Base-by-base conservation (phyloP, 352 stramenopile species). In the Globisporangium camurandrum region DNA sequence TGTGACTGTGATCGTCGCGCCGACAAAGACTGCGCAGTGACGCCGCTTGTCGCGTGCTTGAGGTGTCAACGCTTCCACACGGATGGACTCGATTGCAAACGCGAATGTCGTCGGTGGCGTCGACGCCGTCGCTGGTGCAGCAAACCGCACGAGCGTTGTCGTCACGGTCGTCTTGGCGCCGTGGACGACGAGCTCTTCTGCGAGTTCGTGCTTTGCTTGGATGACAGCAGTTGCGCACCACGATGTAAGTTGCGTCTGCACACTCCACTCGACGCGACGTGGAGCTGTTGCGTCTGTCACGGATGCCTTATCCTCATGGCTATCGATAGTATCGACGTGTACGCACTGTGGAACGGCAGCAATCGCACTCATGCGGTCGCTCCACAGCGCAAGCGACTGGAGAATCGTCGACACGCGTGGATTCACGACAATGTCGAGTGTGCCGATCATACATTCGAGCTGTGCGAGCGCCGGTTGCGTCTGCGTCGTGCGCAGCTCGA, bases 11-110 rank as follows among this genome's bases (percentile, higher is more conserved):
- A 62, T n/a, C 9, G 38, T 31, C 2, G 34, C 56, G n/a, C 56
- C 50, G 16, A 41, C 6, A 49, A 62, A 54, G 23, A 62, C 22
- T n/a, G 34, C 43, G 4, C 17, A 24, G 27, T 61, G 54, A 3
- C 16, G 40, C 5, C 45, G 53, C 23, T 38, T 44, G 24, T 40
- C 46, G 12, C 30, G 20, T 10, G 38, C 46, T 27, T 44, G 38
- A 0, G 46, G 19, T 14, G 53, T 46, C 30, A 34, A 31, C n/a
- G 36, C 40, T n/a, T 59, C 34, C 4, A 39, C 30, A 5, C 46
- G 31, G 17, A 59, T 49, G 16, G 36, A 42, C 1, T 46, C 46
- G 11, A 59, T 4, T 30, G 24, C 27, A 34, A 59, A 23, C 22
- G 38, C 53, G 27, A 46, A 49, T 24, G 24, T 47, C 39, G 43